phyloP scores from a whole-genome alignment of 345 rosid species.

The Kandelia obovata region DNA sequence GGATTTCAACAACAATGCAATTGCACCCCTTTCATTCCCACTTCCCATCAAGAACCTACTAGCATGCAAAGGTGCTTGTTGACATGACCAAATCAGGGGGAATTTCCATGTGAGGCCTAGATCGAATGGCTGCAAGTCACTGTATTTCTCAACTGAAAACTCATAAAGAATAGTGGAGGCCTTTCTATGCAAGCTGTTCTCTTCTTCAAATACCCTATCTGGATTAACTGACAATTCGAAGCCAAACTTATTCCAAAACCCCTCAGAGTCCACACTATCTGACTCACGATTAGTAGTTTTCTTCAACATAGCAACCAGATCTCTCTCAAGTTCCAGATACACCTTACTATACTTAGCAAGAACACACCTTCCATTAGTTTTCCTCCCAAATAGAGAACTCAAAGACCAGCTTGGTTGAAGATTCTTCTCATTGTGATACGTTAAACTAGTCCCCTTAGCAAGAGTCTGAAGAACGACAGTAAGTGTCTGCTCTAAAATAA shows the following conservation, averaged over 20 bases:
- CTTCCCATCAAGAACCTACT: slow-evolving; percentile 95
- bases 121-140: slow-evolving; percentile 59
- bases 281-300: slow-evolving; percentile 25
- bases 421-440: slow-evolving; percentile 27
- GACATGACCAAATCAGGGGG: slow-evolving; percentile 68
- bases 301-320: slow-evolving; percentile 37
- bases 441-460: slow-evolving; percentile 18
- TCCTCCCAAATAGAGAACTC: slow-evolving; percentile 79
- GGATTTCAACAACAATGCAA: slow-evolving; percentile 74
- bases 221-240: slow-evolving; percentile 63
- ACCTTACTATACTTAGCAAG: slow-evolving; percentile 73
- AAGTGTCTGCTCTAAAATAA: slow-evolving; percentile 73
- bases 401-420: slow-evolving; percentile 82
- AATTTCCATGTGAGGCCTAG: slow-evolving; percentile 66
- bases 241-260: slow-evolving; percentile 28
- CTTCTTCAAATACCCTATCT: slow-evolving; percentile 57
- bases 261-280: slow-evolving; percentile 25
- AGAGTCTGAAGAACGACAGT: slow-evolving; percentile 77
- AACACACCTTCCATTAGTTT: slow-evolving; percentile 58
- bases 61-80: slow-evolving; percentile 67
- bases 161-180: slow-evolving; percentile 43
- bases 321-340: slow-evolving; percentile 67
- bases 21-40: slow-evolving; percentile 95
- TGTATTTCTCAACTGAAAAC: slow-evolving; percentile 55
- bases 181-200: slow-evolving; percentile 22